phyloP scores from a whole-genome alignment of 495 filamentous ascomycete genomes.

The Neurospora hispaniola region DNA sequence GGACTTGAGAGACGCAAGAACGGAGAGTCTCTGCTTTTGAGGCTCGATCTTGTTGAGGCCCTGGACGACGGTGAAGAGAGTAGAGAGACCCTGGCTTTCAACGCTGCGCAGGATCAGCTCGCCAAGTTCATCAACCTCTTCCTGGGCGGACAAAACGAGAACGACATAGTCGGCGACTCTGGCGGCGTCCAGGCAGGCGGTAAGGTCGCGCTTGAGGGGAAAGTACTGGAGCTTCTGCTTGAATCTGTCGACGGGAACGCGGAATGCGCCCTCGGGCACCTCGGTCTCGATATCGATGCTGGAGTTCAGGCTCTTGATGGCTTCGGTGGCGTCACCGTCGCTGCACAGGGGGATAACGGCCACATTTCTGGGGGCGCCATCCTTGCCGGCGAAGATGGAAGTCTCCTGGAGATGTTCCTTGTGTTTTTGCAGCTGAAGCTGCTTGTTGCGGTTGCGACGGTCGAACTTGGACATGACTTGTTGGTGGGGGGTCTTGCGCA shows the following conservation, averaged over 20 bases:
- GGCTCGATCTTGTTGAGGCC: constrained; percentile 66
- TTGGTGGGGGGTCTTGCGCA: constrained; percentile 83
- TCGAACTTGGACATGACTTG: constrained; percentile 96
- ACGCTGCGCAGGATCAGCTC: constrained; percentile 75
- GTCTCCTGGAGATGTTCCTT: constrained; percentile 63
- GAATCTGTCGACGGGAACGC: constrained; percentile 73
- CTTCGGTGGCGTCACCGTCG: constrained; percentile 53
- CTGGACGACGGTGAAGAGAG: constrained; percentile 69
- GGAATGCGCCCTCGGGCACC: constrained; percentile 44
- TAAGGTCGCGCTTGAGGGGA: constrained; percentile 56
- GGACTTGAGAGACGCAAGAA: constrained; percentile 70
- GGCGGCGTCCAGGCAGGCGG: constrained; percentile 73
- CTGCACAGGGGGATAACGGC: constrained; percentile 76
- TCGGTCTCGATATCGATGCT: constrained; percentile 71
- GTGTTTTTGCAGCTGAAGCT: constrained; percentile 70
- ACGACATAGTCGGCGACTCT: constrained; percentile 82
- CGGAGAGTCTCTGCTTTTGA: constrained; percentile 62
- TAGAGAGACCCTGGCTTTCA: constrained; percentile 89
- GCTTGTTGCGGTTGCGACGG: constrained; percentile 83
- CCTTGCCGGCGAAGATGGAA: constrained; percentile 70
- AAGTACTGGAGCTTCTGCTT: constrained; percentile 87
- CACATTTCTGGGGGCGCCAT: constrained; percentile 85
- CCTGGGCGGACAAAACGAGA: constrained; percentile 65
- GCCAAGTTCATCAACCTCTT: constrained; percentile 73
- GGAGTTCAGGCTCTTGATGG: constrained; percentile 58